Percentiles rank a stretch among this genome's conserved stretches.
Evolutionary conservation across 108 stramenopile species (phyloP).

Genomic region (Bacterosira constricta): DNA sequence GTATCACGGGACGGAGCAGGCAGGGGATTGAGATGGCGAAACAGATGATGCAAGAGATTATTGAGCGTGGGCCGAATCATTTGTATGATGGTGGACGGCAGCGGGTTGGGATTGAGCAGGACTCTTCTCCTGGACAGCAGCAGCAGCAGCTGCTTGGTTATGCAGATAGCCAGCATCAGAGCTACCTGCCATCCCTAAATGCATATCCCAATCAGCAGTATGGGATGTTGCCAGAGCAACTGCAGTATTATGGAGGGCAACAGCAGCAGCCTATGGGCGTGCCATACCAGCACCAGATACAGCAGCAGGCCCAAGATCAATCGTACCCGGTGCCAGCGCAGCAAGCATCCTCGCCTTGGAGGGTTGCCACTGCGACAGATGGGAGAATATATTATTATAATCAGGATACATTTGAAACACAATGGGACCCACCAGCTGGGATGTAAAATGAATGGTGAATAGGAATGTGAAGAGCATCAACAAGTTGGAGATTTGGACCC

Average conservation of each 20-base stretch:
- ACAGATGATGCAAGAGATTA: not conserved
- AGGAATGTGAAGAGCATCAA: no score
- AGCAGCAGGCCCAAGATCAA: not conserved
- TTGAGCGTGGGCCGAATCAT: not conserved
- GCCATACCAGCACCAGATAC: not conserved
- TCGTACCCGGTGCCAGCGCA: not conserved
- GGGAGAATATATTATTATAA: slow-evolving; percentile 8
- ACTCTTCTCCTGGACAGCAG: not conserved
- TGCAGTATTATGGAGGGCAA: not conserved
- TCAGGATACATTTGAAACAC: not conserved
- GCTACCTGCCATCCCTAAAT: not conserved
- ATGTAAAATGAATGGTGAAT: not conserved
- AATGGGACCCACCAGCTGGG: not conserved
- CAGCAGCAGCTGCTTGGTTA: not conserved
- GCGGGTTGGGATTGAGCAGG: not conserved
- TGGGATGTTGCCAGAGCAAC: not conserved
- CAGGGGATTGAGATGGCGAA: slow-evolving; percentile 1
- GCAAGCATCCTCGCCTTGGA: not conserved
- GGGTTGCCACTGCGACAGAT: not conserved
- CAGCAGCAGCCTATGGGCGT: not conserved
- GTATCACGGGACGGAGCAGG: not conserved
- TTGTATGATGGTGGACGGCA: not conserved
- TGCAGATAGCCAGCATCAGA: not conserved
- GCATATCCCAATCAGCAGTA: not conserved
- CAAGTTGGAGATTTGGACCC: no score